A percentile compares a stretch with the other conserved stretches of the same genome.
Conservation (phyloP, 148 eudicot species). For the Camellia japonica region DNA sequence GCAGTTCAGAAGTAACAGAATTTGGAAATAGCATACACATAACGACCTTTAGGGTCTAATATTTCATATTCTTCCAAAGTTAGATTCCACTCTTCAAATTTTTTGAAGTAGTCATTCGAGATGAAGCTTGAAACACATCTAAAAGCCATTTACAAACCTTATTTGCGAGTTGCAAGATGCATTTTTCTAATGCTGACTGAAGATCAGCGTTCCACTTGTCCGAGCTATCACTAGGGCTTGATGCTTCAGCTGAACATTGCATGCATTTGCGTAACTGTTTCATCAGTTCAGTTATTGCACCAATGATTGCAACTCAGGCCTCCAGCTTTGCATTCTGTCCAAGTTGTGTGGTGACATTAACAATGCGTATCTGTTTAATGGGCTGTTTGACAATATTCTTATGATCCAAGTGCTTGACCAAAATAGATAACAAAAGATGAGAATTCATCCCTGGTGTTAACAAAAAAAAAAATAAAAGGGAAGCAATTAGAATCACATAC, state of each 20-base stretch:
- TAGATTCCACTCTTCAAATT: background rate
- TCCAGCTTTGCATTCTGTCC: slow-evolving; percentile 54
- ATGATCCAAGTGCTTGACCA: slow-evolving; percentile 89
- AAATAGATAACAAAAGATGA: slow-evolving; percentile 58
- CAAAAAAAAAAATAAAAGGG: background rate
- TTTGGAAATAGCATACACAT: background rate
- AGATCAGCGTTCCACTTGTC: slow-evolving; percentile 61
- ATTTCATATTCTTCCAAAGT: background rate
- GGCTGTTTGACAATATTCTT: slow-evolving; percentile 70
- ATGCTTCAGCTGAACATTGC: slow-evolving; percentile 58
- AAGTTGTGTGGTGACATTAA: slow-evolving; percentile 57
- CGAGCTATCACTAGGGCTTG: slow-evolving; percentile 41
- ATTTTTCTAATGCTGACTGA: slow-evolving; percentile 69
- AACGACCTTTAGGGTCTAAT: slow-evolving; percentile 6
- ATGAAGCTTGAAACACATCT: background rate
- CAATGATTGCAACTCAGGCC: slow-evolving; percentile 57
- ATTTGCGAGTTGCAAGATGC: slow-evolving; percentile 63
- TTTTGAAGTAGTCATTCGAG: background rate
- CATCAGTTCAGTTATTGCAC: slow-evolving; percentile 71
- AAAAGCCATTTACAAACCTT: slow-evolving; percentile 46
- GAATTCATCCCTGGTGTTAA: slow-evolving; percentile 52
- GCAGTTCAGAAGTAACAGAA: background rate
- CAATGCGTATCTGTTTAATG: slow-evolving; percentile 57
- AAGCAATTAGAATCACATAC: background rate
- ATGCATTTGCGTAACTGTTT: slow-evolving; percentile 77